Evolutionary conservation across 176 grass and related monocot species (phyloP), one percentile per base, ranked within the genome.

Genomic region (Bolboschoenus planiculmis): DNA sequence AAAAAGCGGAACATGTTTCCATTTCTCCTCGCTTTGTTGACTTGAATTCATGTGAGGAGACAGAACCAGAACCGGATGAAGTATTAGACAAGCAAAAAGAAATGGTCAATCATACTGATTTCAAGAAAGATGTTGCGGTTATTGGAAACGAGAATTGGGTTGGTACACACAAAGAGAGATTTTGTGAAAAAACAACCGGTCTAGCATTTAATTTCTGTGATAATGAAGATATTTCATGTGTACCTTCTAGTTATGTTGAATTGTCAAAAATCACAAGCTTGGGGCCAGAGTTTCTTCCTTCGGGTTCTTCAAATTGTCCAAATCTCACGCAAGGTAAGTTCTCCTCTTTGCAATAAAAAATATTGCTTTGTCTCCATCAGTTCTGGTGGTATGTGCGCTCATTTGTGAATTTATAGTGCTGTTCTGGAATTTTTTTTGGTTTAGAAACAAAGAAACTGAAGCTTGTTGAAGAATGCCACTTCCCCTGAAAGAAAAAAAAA

Each of bases 11-110:
- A 77, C 72, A 13, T 53, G 46, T 77, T 53, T 53, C 43, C 43
- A 51, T 53, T 53, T 77, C 72, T 77, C 72, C 26, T 77, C 44
- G 24, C 0, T 33, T 77, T 18, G 72, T 77, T 53, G 72, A 77
- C 27, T 77, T 77, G 72, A 75, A 65, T 66, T 86, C 18, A 31
- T 82, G 81, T 75, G 78, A 87, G 71, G 44, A 82, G 77, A 6
- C 70, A 71, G 56, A 66, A 79, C 10, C 31, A 57, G 55, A 64
- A 66, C 81, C 73, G 79, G 71, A 89, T 61, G 24, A 80, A 31
- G 26, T 46, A 51, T 15, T 75, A 56, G 58, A 77, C 5, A 50
- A 77, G 46, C 72, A 31, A 53, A 53, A 33, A 53, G 72, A 77
- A 33, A 77, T 77, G 24, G 72, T 77, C 15, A 30, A 31, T 48